phyloP scores from a whole-genome alignment of 352 stramenopile genomes.

The Phytopythium helicoides region DNA sequence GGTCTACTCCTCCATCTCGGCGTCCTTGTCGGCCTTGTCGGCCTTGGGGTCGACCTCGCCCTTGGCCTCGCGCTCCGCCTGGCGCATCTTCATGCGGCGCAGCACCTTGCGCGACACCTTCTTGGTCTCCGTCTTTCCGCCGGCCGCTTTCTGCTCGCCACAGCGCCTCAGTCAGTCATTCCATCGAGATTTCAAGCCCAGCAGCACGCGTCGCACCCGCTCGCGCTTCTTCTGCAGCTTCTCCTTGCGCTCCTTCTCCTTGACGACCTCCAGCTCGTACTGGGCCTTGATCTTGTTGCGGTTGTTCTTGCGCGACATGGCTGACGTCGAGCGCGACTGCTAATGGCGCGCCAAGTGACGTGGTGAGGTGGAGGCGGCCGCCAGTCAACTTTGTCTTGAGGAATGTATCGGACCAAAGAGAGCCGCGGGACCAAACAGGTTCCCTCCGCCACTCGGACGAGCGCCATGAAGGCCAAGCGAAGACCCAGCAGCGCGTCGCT shows the following conservation, averaged over 20 bases:
- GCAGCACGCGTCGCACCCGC: too few relatives aligned
- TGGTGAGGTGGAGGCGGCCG: too few relatives aligned
- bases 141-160: conserved; percentile 35
- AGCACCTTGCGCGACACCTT: conserved; percentile 76
- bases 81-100: conserved; percentile 54
- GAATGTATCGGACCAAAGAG: too few relatives aligned
- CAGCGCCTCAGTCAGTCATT: conserved; percentile 1
- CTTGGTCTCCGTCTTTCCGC: conserved; percentile 58
- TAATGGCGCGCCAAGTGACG: too few relatives aligned
- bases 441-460: too few relatives aligned
- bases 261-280: conserved; percentile 63
- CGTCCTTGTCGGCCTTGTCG: conserved; percentile 23
- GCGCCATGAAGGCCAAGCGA: conserved; percentile 1
- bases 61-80: conserved; percentile 55
- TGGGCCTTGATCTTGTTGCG: conserved; percentile 77
- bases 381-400: not conserved
- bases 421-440: too few relatives aligned
- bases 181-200: too few relatives aligned
- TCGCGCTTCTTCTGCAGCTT: conserved; percentile 73
- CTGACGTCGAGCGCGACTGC: not conserved
- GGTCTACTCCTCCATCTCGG: conserved; percentile 60
- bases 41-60: conserved; percentile 29
- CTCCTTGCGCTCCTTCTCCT: conserved; percentile 72
- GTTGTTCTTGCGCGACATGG: conserved; percentile 83
- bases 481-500: conserved; percentile 7